A percentile compares a stretch with the other conserved stretches of the same genome.
Conservation (phyloP, 495 filamentous ascomycete genomes). For the Jackrogersella multiformis region DNA sequence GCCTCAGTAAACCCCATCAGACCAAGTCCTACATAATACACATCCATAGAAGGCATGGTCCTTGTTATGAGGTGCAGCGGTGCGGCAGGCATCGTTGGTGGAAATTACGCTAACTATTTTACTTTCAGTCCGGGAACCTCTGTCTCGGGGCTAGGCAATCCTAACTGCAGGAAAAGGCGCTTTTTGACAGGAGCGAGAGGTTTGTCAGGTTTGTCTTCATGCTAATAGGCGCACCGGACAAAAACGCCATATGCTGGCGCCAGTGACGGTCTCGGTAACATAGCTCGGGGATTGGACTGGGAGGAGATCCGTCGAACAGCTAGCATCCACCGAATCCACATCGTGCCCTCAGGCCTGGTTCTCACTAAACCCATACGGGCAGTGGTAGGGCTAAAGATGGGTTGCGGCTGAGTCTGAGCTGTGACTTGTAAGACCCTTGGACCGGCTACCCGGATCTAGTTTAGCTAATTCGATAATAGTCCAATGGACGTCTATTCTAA, state of each 20-base stretch:
- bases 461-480: conserved; percentile 8
- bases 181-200: neutral
- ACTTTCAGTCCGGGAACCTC: conserved; percentile 11
- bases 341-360: conserved; percentile 18
- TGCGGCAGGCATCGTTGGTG: conserved; percentile 21
- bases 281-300: conserved; percentile 13
- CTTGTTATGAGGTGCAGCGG: conserved; percentile 12
- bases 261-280: conserved; percentile 23
- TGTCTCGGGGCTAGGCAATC: conserved; percentile 10
- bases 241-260: conserved; percentile 29
- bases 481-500: conserved; percentile 11
- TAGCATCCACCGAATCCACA: conserved; percentile 32
- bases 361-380: conserved; percentile 18
- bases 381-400: conserved; percentile 30
- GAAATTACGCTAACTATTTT: conserved; percentile 30
- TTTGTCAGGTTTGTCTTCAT: conserved; percentile 7
- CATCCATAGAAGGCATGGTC: conserved; percentile 19
- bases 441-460: conserved; percentile 18
- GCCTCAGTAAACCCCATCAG: conserved; percentile 31
- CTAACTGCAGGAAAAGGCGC: neutral
- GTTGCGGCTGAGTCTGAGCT: conserved; percentile 37
- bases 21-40: conserved; percentile 24
- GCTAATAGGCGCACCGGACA: neutral
- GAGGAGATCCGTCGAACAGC: conserved; percentile 12
- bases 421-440: conserved; percentile 18